Base-by-base conservation (phyloP, 116 monocot species). In the Posidonia oceanica region DNA sequence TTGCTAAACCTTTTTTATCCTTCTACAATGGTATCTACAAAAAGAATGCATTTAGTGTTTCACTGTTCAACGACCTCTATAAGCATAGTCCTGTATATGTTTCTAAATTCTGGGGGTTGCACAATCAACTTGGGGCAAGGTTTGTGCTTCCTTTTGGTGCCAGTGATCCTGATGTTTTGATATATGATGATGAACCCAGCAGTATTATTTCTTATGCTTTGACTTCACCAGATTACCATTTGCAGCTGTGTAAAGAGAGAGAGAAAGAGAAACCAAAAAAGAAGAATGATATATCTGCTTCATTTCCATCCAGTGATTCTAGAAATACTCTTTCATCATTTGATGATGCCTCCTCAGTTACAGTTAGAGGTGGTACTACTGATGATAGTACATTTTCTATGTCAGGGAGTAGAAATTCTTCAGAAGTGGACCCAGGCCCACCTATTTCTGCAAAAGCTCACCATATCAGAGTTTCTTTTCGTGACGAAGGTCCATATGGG, bases 171-270 rank as follows among this genome's bases (percentile, higher is more conserved):
- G 87, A 89, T 40, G 71, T 91, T 61, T 83, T 89, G 15, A 66
- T 97, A 52, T 89, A 84, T 81, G 97, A 91, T 75, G 97, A 92
- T 72, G 97, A 97, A 65, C 92, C 97, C 20, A 97, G 85, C 20
- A 97, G 92, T 68, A 76, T 97, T 17, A 89, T 97, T 64, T 82
- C 83, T 60, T 87, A 84, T 80, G 89, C 87, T 10, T 83, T 97
- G 70, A 76, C 69, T 68, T 89, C 91, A 29, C 62, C 72, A 67
- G 85, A 89, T 37, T 97, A 97, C 78, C 76, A 83, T 76, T 59
- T 63, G 64, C 80, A 86, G 54, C 74, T 86, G 66, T 74, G 79
- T 60, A 82, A 87, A 29, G 87, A 94, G 53, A 69, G 61, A 71
- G 82, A 88, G 2, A 82, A 70, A 80, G 12, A 12, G 48, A 48